Evolutionary conservation across 805 yeast genomes (phyloP).

Genomic region (Saturnispora gosingensis): DNA sequence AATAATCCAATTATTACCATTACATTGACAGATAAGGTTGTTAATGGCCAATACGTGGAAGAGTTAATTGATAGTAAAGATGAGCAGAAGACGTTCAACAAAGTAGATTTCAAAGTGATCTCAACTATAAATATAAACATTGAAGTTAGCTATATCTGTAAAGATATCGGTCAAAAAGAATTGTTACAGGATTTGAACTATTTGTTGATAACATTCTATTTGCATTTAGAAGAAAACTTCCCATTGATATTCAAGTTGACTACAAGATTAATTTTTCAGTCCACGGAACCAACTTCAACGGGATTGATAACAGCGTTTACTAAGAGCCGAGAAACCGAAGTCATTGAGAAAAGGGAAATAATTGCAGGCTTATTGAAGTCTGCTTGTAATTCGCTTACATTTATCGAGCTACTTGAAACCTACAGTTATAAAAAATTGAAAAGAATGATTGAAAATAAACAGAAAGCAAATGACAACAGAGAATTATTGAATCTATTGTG

Average conservation of each 20-base stretch:
- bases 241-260: slow-evolving; percentile 26
- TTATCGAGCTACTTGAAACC: slow-evolving; percentile 4
- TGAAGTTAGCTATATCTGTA: not conserved
- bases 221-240: slow-evolving; percentile 17
- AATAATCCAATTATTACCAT: not conserved
- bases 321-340: slow-evolving; percentile 13
- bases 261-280: slow-evolving; percentile 15
- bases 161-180: not conserved
- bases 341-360: slow-evolving; percentile 16
- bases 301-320: slow-evolving; percentile 15
- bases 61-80: slow-evolving; percentile 9
- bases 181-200: slow-evolving; percentile 21
- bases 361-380: slow-evolving; percentile 21
- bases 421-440: slow-evolving; percentile 8
- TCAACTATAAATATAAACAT: slow-evolving; percentile 5
- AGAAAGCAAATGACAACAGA: not conserved
- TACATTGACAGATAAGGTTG: slow-evolving; percentile 6
- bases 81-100: slow-evolving; percentile 10
- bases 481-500: slow-evolving; percentile 11
- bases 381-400: slow-evolving; percentile 9
- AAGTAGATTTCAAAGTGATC: slow-evolving; percentile 1
- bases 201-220: slow-evolving; percentile 17
- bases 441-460: not conserved
- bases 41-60: slow-evolving; percentile 1
- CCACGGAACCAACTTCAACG: slow-evolving; percentile 12